Base-by-base conservation (phyloP, 805 yeast species). In the Ogataea kodamae region DNA sequence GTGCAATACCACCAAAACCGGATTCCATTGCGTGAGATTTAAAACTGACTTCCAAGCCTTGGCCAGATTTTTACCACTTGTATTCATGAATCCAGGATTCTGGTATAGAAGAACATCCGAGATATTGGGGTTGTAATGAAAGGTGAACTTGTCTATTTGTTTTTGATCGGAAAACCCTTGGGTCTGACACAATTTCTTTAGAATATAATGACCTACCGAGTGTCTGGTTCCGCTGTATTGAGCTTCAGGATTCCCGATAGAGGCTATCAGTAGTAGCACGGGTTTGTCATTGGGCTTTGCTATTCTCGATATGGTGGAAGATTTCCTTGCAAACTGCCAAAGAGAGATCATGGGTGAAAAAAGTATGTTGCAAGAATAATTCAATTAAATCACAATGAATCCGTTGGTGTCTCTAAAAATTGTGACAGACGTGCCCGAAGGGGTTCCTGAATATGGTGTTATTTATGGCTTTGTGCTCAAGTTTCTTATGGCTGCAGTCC, bases 201-300 rank as follows among this genome's bases (percentile, higher is more conserved):
- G 59, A 22, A 77, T 53, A 30, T 68, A 53, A 42, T 83, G 84
- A 1, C 95, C 96, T 0, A 79, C 85, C 39, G 81, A 85, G 52
- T 87, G 96, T 21, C 95, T 64, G 0, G 95, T 82, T 5, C 67
- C 65, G 6, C 59, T 57, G 46, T 70, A 84, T 30, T 65, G 58
- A 0, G 75, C 68, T 35, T 78, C 84, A 1, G 95, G 95, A 49
- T 87, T 87, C 1, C 96, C 96, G 2, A 87, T 60, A 0, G 86
- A 77, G 3, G 76, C 71, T 5, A 65, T 36, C 42, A 61, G 34
- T n/a, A 59, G 13, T 22, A 56, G 33, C 5, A 57, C 52, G 2
- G 55, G 55, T 14, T 48, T 45, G 5, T 41, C 46, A 13, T 32
- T 35, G 4, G 37, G 30, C 9, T 18, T 13, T 1, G 49, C 30